Base-by-base conservation (phyloP, 768 basidiomycete genomes). In the Polyporus arcularius region DNA sequence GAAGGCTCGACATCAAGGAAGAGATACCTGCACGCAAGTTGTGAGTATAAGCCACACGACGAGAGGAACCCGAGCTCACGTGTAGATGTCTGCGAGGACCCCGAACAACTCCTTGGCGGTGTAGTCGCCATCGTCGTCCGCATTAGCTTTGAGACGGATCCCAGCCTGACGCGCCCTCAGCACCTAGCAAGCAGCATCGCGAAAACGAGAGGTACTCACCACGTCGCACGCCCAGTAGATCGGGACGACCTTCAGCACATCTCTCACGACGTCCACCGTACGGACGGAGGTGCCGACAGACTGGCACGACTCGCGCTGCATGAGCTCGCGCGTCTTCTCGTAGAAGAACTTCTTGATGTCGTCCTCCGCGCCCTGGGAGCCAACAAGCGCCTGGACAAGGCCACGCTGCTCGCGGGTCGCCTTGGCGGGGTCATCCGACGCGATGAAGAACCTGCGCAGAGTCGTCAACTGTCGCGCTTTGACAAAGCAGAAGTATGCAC, bases 1-100 rank as follows among this genome's bases (percentile, higher is more conserved):
- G 82, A 77, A 2, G 82, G 68, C 53, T 89, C 88, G 21, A 85
- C 76, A 53, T 92, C 85, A 38, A 92, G 80, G 84, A 93, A 94
- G 60, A 94, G 75, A 70, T 82, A 92, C 43, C 90, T 92, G 64
- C 2, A 14, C n/a, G 21, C 30, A 18, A 11, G 35, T 16, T 55
- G n/a, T 58, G n/a, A 47, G n/a, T 49, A 32, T 4, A 21, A 15
- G n/a, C 18, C 15, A 12, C 48, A 21, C 16, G 48, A 53, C 32
- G 4, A 56, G 10, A 16, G 21, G 11, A 10, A 32, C n/a, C 2
- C 38, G 16, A 5, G 73, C 85, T 65, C 60, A 90, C 86, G 83
- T 74, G 72, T 92, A 93, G 53, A 93, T 87, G 21, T 89, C 86
- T 28, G 82, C 78, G 8, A 92, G 80, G 41, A 86, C 85, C 16